Base-by-base conservation (phyloP, 2,329 filamentous ascomycete genomes). In the Pseudocercospora vitis region DNA sequence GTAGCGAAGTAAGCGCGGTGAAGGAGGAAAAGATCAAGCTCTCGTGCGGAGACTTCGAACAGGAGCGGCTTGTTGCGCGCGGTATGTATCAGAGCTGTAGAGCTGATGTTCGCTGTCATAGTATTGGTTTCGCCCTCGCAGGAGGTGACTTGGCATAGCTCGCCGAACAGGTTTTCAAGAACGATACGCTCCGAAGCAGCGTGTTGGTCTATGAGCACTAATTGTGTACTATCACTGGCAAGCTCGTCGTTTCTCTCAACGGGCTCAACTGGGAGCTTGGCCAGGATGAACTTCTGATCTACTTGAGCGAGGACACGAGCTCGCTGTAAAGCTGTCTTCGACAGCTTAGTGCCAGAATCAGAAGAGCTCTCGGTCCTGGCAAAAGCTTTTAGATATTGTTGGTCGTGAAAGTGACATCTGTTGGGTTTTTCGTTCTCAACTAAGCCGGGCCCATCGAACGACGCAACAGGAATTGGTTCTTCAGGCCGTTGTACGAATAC, bases 141-240 rank as follows among this genome's bases (percentile, higher is more conserved):
- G 11, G n/a, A 14, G 2, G n/a, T 12, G 4, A 16, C n/a, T 2
- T 16, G 57, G 61, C 78, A 83, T 26, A 88, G 71, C 2, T 82
- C 77, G 19, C 66, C 57, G 68, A 95, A 83, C 1, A 99, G 76
- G 0, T 71, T 68, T 67, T 99, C 94, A 1, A 97, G 81, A 1
- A 85, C 84, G 58, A 88, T 84, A 40, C 94, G 81, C 73, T 99
- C 94, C 68, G 96, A 92, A 2, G 91, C 94, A 0, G 94, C 94
- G 68, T 99, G 94, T 66, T 99, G 94, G 65, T 99, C 94, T 4
- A 96, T 79, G 32, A 96, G 76, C 0, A 95, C 78, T 3, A 97
- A 73, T 1, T 84, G 62, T 2, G 67, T 58, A 28, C 29, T 40
- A 8, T 16, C 8, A 7, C 37, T 37, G 6, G 12, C 33, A 44